Base-by-base conservation (phyloP, 331 rosid genomes). In the Malus hybrid region DNA sequence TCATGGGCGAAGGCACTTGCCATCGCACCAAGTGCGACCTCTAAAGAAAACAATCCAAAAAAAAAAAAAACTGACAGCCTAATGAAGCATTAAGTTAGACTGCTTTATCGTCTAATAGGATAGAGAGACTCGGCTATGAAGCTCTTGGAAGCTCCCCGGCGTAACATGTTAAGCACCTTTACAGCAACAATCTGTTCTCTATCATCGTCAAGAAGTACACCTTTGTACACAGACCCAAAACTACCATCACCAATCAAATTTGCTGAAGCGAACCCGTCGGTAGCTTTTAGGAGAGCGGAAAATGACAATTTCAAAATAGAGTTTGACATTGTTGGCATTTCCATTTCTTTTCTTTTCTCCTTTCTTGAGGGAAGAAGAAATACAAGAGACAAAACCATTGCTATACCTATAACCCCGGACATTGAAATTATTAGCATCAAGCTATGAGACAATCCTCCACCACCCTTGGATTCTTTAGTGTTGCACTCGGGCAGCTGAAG, bases 111-210 rank as follows among this genome's bases (percentile, higher is more conserved):
- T 39, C 46, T 39, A 39, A 39, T 2, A 12, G 46, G 46, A 39
- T 39, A 39, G 3, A 39, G 12, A 39, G 12, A 10, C 46, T 39
- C 76, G 12, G 71, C 61, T 11, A 77, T 18, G 39, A 77, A 77
- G 16, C 81, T 72, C 56, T 63, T 70, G 2, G 60, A 32, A 27
- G 67, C 67, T 28, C 36, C 67, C 10, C 5, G 67, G n/a, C 39
- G 39, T 62, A 28, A 62, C 67, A 62, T 18, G 66, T 77, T 65
- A 15, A 70, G 20, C 56, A 77, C 81, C 50, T 77, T 70, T 2
- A 77, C 65, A 28, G 76, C 76, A 20, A 77, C 52, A 46, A 28
- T 10, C n/a, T 28, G 20, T 4, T 28, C 28, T 31, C 48, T 24
- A 12, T 22, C 60, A 15, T 54, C 60, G 0, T 19, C 60, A 54